These are phyloP conservation scores for Thraustochytrium striatum DNA, from an alignment of 352 stramenopile genomes.

Conservation along the genomic window DNA sequence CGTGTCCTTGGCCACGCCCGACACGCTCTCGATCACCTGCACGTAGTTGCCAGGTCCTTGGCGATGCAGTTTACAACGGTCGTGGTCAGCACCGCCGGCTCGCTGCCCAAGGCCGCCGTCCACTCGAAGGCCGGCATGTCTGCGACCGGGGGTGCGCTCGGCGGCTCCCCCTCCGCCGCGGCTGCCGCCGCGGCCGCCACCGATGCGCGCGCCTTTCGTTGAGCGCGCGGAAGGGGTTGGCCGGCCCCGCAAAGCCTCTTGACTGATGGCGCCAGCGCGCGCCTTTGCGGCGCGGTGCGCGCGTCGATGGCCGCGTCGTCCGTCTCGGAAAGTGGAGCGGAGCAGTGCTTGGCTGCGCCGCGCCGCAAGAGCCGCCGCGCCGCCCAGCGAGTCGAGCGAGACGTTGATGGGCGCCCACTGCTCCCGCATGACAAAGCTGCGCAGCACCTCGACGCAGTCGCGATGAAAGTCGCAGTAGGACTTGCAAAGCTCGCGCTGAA, in stretches of 20 bases:
- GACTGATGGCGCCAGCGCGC: neutral
- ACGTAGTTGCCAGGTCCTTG: slow-evolving; percentile 53
- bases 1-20: slow-evolving; percentile 40
- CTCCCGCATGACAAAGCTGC: slow-evolving; percentile 19
- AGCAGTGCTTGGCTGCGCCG: neutral
- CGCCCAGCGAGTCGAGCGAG: slow-evolving; percentile 7
- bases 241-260: neutral
- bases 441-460: slow-evolving; percentile 18
- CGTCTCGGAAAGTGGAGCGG: neutral
- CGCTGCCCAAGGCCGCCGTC: no score
- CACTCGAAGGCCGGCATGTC: no score
- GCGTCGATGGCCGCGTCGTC: neutral
- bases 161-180: no score
- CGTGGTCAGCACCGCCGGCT: slow-evolving; percentile 55
- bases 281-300: neutral
- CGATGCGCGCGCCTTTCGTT: no score
- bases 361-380: neutral
- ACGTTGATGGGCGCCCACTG: slow-evolving; percentile 4
- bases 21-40: slow-evolving; percentile 54
- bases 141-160: no score
- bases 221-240: neutral
- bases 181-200: no score
- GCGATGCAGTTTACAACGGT: slow-evolving; percentile 55
- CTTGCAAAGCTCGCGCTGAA: slow-evolving; percentile 15
- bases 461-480: slow-evolving; percentile 30